A percentile compares a stretch with the other conserved stretches of the same genome.
phyloP scores from a whole-genome alignment of 164 flowering plant species.

The Annona cherimola region DNA sequence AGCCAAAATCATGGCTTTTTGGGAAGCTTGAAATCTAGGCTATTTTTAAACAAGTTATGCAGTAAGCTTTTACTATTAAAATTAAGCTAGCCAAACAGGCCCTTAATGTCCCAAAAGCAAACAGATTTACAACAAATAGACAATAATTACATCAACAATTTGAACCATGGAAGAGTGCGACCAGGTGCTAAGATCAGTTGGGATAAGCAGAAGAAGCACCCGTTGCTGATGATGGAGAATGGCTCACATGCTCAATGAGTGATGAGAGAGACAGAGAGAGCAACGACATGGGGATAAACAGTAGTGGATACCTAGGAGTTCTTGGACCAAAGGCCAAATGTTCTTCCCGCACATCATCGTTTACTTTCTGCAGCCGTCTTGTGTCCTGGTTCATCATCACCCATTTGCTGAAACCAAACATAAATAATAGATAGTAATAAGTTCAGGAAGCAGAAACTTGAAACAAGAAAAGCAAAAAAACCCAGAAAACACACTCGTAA shows the following conservation, averaged over 20 bases:
- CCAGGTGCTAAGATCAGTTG: neutral
- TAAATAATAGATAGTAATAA: neutral
- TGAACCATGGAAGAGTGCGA: neutral
- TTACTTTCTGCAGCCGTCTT: conserved; percentile 82
- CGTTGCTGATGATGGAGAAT: no score
- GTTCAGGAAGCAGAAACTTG: neutral
- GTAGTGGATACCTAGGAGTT: conserved; percentile 44
- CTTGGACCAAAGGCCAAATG: conserved; percentile 54
- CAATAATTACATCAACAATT: neutral
- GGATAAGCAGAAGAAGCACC: neutral
- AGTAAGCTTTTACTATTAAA: no score
- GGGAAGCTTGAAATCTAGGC: no score
- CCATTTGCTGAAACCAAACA: conserved; percentile 65
- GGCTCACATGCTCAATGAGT: no score
- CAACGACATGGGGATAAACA: neutral
- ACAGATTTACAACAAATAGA: no score
- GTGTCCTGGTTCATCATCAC: conserved; percentile 85
- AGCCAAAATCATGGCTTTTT: no score
- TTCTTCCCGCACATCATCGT: conserved; percentile 83
- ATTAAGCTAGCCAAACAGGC: no score
- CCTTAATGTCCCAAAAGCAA: no score
- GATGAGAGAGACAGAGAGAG: neutral
- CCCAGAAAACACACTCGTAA: neutral
- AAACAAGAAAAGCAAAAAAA: neutral
- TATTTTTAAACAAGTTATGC: no score